Evolutionary conservation across 2,329 filamentous ascomycete genomes (phyloP), one percentile per base, ranked within the genome.

Genomic region (Clonostachys rosea): DNA sequence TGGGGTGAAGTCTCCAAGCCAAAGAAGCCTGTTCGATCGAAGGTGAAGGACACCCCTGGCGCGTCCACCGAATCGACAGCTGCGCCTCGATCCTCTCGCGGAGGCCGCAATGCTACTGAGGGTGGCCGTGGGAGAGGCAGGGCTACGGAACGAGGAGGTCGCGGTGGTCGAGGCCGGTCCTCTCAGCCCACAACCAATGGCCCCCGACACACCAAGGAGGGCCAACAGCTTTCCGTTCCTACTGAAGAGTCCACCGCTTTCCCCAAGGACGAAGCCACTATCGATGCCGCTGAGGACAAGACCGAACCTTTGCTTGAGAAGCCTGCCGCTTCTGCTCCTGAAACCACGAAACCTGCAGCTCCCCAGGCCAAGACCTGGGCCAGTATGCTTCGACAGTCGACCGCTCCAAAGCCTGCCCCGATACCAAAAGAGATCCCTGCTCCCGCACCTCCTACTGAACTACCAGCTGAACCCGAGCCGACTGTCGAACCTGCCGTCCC

Each of bases 1-100:
- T 94, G 90, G 82, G 85, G 84, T 58, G 87, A 92, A 66, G 88
- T 94, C 56, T 86, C 86, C 56, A 89, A 88, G 76, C 79, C 82
- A 61, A 86, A 86, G 74, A 91, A 91, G 75, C 82, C 87, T 58
- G 75, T 83, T 59, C 83, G 84, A 67, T 76, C 84, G 53, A 89
- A 89, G 75, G 74, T 75, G 45, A 84, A 85, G 64, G 79, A 86
- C 45, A 66, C 78, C 84, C 56, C 78, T 36, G 42, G 47, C 57
- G 69, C 47, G 63, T 17, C 76, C 49, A 68, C 75, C 52, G 69
- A 75, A 50, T 71, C 78, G 49, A 67, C 77, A 50, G 75, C 76
- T 56, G 67, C 70, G 53, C 46, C 61, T 53, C 71, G 78, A 64
- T 66, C 75, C 54, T 66, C 74, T 55, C 78, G 85, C 57, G 82